Percentiles rank a stretch among this genome's conserved stretches.
phyloP scores from a whole-genome alignment of 345 rosid genomes.

The Populus ilicifolia region DNA sequence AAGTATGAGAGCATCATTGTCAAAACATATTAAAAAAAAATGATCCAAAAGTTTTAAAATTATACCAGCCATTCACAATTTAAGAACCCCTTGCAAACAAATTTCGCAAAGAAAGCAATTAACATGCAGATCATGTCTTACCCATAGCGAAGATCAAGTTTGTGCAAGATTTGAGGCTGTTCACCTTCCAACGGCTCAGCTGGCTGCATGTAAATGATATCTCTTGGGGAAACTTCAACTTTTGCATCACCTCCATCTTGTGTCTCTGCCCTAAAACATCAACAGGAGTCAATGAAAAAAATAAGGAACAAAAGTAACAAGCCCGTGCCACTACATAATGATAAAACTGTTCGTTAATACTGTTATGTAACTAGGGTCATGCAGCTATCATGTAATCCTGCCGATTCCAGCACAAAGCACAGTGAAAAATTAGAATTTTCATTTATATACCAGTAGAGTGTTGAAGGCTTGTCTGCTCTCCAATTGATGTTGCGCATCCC shows the following conservation, averaged over 20 bases:
- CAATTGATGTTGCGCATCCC: slow-evolving; percentile 91
- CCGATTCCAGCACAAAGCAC: not conserved
- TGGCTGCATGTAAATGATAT: slow-evolving; percentile 71
- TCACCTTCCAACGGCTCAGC: slow-evolving; percentile 72
- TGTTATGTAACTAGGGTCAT: not conserved
- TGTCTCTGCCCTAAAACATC: slow-evolving; percentile 81
- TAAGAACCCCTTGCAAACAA: slow-evolving; percentile 5
- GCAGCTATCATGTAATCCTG: not conserved
- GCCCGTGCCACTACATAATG: not conserved
- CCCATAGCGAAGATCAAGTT: slow-evolving; percentile 98
- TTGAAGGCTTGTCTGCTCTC: slow-evolving; percentile 95
- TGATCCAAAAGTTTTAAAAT: not conserved
- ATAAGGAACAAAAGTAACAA: slow-evolving; percentile 6
- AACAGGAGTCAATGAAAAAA: slow-evolving; percentile 5
- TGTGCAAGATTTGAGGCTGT: slow-evolving; percentile 73
- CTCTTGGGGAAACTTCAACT: slow-evolving; percentile 94
- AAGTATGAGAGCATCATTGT: not conserved
- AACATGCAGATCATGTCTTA: slow-evolving; percentile 26
- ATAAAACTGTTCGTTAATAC: not conserved
- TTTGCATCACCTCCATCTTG: slow-evolving; percentile 98
- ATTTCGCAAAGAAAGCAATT: not conserved
- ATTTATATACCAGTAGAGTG: slow-evolving; percentile 66
- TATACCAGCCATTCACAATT: not conserved
- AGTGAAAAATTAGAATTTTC: not conserved
- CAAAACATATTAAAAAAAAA: not conserved